These are phyloP conservation scores for Dipteronia sinensis DNA, from an alignment of 345 rosid genomes.

Conservation along the genomic window DNA sequence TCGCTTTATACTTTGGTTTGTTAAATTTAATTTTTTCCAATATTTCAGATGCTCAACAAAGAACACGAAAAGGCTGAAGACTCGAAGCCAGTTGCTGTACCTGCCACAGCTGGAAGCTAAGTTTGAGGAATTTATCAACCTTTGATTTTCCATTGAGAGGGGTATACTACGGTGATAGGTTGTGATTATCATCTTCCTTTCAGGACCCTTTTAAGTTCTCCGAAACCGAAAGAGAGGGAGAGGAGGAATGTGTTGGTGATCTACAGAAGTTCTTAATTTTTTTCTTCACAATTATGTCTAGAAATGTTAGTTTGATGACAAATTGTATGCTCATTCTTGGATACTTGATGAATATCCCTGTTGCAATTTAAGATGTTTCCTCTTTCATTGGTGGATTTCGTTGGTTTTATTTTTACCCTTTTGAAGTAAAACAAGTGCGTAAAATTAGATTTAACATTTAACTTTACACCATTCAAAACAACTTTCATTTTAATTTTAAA, in stretches of 20 bases:
- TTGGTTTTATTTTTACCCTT: not conserved
- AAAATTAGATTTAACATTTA: not conserved
- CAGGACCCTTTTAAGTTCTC: not conserved
- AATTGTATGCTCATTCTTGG: slow-evolving; percentile 8
- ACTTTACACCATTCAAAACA: not conserved
- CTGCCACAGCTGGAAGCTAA: slow-evolving; percentile 41
- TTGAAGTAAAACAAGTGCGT: too few relatives aligned
- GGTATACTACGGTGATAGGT: not conserved
- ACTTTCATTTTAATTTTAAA: too few relatives aligned
- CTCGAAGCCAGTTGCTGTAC: slow-evolving; percentile 37
- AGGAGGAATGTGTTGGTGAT: not conserved
- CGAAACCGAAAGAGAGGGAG: not conserved
- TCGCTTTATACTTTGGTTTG: not conserved
- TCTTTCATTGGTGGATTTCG: not conserved
- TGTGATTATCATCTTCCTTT: not conserved
- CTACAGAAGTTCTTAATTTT: not conserved
- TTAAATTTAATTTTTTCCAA: not conserved
- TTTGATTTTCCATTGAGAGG: not conserved
- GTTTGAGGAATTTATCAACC: not conserved
- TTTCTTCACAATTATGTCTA: not conserved
- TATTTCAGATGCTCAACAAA: slow-evolving; percentile 48
- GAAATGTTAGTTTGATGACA: not conserved
- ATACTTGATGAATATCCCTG: not conserved
- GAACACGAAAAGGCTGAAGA: slow-evolving; percentile 58
- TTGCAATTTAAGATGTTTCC: slow-evolving; percentile 8